Base-by-base conservation (phyloP, 768 basidiomycete genomes). In the Zangia roseola region DNA sequence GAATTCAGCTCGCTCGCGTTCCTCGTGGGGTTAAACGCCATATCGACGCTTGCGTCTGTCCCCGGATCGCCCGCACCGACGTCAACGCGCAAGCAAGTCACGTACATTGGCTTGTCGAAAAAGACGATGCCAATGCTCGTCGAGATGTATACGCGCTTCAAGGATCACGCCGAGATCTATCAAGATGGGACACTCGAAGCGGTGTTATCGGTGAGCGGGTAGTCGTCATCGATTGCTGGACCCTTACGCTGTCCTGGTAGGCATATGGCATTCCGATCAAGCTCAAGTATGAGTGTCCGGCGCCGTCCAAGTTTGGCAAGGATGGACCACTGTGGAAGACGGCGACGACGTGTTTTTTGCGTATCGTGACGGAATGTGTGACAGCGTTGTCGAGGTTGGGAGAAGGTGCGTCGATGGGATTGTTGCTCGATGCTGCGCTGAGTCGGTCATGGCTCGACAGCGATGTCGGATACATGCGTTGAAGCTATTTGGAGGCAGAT, bases 281-380 rank as follows among this genome's bases (percentile, higher is more conserved):
- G 61, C 72, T 98, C 54, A 94, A 94, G 69, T 95, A 97, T 55
- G 92, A 95, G 30, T 97, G 94, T 65, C 94, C 95, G 0, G 72
- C 88, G 0, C 80, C 95, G 0, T 92, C 88, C 34, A 93, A 86
- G 62, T 91, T 83, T 61, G 92, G 91, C 3, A 86, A 90, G 45
- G 95, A 94, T 59, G 71, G 68, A 19, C 93, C 94, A 0, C 71
- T 99, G 3, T 98, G 95, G 95, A 94, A 94, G 71, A 94, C 92
- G 0, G 94, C 93, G n/a, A 92, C 88, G 2, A 79, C 75, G 13
- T 83, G 76, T 59, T 91, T 91, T 67, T 71, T 94, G 59, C 74
- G 74, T 13, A 77, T 91, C 26, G 84, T 91, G 37, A 87, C 82
- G 48, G 85, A 86, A 50, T 82, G 82, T 55, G 73, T 79, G 1